Evolutionary conservation across 192 early-diverging fungal species (phyloP).

Genomic region (Lunasporangiospora selenospora): DNA sequence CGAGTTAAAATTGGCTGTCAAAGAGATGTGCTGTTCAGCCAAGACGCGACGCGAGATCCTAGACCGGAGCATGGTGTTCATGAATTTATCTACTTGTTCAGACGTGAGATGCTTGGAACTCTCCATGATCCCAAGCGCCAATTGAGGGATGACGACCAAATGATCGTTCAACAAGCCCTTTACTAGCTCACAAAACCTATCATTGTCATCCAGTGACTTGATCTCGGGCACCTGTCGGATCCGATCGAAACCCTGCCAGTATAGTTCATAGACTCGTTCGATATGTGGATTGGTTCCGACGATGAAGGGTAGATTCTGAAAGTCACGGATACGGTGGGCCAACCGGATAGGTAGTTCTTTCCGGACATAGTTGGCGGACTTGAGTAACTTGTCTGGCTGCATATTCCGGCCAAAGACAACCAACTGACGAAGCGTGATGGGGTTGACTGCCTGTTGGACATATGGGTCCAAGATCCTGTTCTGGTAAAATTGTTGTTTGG

Average conservation of each 20-base stretch:
- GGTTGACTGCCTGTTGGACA: constrained; percentile 74
- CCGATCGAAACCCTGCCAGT: constrained; percentile 93
- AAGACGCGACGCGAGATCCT: constrained; percentile 91
- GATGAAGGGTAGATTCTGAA: constrained; percentile 93
- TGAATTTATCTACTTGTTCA: constrained; percentile 79
- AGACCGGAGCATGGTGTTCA: constrained; percentile 88
- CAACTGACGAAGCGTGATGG: constrained; percentile 90
- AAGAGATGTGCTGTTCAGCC: constrained; percentile 91
- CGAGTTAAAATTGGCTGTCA: constrained; percentile 68
- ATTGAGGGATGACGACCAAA: constrained; percentile 84
- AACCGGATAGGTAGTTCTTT: constrained; percentile 88
- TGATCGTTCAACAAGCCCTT: constrained; percentile 79
- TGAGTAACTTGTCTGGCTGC: constrained; percentile 81
- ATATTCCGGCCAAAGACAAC: constrained; percentile 90
- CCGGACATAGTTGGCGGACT: constrained; percentile 91
- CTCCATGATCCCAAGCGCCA: constrained; percentile 88
- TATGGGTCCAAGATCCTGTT: constrained; percentile 90
- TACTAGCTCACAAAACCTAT: constrained; percentile 78
- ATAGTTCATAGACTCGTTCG: constrained; percentile 83
- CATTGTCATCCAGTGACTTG: constrained; percentile 82
- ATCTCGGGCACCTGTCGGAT: constrained; percentile 77
- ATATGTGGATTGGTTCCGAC: constrained; percentile 94
- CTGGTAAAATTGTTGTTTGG: constrained; percentile 93
- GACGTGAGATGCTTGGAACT: constrained; percentile 71
- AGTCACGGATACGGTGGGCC: constrained; percentile 91